Base-by-base conservation (phyloP, 2,329 filamentous ascomycete genomes). In the Diaporthe citrichinensis region DNA sequence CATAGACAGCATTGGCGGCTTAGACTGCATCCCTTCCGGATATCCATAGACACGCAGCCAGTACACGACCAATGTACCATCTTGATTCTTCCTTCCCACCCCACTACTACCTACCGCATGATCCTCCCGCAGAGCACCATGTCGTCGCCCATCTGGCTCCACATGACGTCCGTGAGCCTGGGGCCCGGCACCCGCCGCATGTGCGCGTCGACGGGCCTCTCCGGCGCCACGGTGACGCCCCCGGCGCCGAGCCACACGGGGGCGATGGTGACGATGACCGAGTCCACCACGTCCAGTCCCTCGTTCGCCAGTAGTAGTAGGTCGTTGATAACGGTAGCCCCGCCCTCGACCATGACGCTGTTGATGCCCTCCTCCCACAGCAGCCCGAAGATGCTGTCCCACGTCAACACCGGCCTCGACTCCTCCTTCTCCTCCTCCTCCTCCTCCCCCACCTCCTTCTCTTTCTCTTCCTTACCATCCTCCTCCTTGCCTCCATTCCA, bases 341-440 rank as follows among this genome's bases (percentile, higher is more conserved):
- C 96, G 0, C 96, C 96, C 83, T 98, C 96, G 67, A 98, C 89
- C 96, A 98, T 98, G 75, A 98, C 88, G 81, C 95, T 98, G 71
- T 85, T 84, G 59, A 98, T 85, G 1, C 92, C 92, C 79, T 94
- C 88, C 1, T 81, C 82, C 46, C 80, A 78, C n/a, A 98, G 83
- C 4, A 87, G 85, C 25, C 84, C 84, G 41, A 97, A 84, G 23
- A 97, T 89, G 55, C 88, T 87, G 15, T 83, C 83, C 95, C 95
- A 97, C 25, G 87, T 84, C 77, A 94, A 88, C 73, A 87, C 85
- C 81, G 83, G 84, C 51, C 85, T 44, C 46, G 80, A n/a, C 81
- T 84, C 82, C 74, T 81, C 78, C 8, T 59, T 46, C 31, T 73
- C 82, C 74, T 82, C 65, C 34, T 31, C 72, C 28, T 77, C 78